A percentile compares a stretch with the other conserved stretches of the same genome.
These are phyloP conservation scores for Cylindrodendrum hubeiense DNA, from an alignment of 2,329 filamentous ascomycete species.

Conservation along the genomic window DNA sequence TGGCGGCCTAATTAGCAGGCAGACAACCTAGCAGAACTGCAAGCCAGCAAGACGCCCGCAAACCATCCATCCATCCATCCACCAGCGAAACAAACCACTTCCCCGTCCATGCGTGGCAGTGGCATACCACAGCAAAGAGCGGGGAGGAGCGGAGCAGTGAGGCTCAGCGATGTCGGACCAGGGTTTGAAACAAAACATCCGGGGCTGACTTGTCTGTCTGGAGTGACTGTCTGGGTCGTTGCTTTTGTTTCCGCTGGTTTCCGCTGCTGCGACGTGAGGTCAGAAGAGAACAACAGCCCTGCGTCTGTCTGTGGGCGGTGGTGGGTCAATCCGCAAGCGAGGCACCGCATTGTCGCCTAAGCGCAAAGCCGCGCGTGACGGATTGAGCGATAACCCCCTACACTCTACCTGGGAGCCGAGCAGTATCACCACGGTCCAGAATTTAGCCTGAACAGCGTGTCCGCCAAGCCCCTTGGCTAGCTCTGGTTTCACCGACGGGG, in stretches of 20 bases:
- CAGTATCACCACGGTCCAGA: too few species aligned
- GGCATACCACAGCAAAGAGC: not conserved
- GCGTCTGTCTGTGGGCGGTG: not conserved
- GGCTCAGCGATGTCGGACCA: constrained; percentile 17
- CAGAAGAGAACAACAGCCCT: not conserved
- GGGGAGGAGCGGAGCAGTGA: constrained; percentile 2
- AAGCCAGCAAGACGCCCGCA: not conserved
- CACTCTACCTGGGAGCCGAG: not conserved
- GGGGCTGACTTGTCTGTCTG: not conserved
- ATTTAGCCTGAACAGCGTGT: not conserved
- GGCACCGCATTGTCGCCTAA: constrained; percentile 19
- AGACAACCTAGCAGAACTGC: not conserved
- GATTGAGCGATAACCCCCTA: not conserved
- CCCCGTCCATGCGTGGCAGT: not conserved
- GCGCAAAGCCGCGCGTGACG: constrained; percentile 18
- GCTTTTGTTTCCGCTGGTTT: not conserved
- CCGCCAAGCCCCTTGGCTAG: not conserved
- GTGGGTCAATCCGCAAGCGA: constrained; percentile 1
- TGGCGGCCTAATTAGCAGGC: constrained; percentile 4
- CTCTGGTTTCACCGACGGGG: not conserved
- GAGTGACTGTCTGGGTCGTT: not conserved
- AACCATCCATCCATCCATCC: not conserved
- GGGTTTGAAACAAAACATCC: constrained; percentile 21
- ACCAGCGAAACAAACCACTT: not conserved
- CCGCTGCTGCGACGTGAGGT: constrained; percentile 4